Conservation (phyloP, 805 yeast species). For the Scheffersomyces spartinae region DNA sequence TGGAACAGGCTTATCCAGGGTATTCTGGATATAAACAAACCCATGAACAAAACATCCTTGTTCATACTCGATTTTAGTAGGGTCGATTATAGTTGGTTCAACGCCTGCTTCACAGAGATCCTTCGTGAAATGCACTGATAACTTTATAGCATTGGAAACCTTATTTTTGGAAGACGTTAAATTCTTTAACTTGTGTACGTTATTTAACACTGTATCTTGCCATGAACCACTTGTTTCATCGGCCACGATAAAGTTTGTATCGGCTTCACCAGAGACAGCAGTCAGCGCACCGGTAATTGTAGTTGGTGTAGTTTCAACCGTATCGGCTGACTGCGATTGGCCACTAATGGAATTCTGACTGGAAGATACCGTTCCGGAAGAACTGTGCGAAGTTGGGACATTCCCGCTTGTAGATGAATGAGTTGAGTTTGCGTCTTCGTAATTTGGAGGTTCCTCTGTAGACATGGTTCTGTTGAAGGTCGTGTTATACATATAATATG, state of each 20-base stretch:
- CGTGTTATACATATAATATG: too few relatives aligned
- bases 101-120: conserved; percentile 18
- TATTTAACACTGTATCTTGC: conserved; percentile 28
- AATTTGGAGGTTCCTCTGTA: too few relatives aligned
- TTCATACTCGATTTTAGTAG: conserved; percentile 21
- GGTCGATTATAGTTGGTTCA: conserved; percentile 17
- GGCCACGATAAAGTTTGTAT: conserved; percentile 16
- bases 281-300: too few relatives aligned
- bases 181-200: conserved; percentile 21
- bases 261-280: too few relatives aligned
- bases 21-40: conserved; percentile 15
- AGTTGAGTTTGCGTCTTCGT: too few relatives aligned
- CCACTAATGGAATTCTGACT: too few relatives aligned
- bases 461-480: too few relatives aligned
- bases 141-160: conserved; percentile 14
- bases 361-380: too few relatives aligned
- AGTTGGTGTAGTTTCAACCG: too few relatives aligned
- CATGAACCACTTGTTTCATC: conserved; percentile 21
- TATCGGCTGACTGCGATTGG: too few relatives aligned
- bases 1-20: conserved; percentile 12
- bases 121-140: conserved; percentile 20
- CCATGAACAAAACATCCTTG: conserved; percentile 31
- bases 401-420: too few relatives aligned
- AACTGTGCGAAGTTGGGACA: too few relatives aligned
- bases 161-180: conserved; percentile 17